Evolutionary conservation across 1,284 basidiomycete genomes (phyloP), one percentile per base, ranked within the genome.

Genomic region (Ceratobasidium sp.): DNA sequence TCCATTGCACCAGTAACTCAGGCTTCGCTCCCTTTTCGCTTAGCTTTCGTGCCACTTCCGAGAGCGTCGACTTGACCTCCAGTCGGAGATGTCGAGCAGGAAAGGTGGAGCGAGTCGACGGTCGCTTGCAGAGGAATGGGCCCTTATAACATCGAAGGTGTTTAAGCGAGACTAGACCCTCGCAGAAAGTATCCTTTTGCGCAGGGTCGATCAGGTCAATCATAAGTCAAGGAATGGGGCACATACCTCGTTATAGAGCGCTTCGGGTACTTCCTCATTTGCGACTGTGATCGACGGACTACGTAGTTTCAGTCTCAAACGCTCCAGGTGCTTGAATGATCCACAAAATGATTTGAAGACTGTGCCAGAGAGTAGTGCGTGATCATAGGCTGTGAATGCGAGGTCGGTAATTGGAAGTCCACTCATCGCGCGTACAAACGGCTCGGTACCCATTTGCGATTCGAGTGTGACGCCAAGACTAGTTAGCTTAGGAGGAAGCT

Each of bases 341-440:
- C n/a, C 10, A 53, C 49, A 65, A 27, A 65, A 65, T 5, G 12
- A 47, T 34, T 35, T 34, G 31, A 65, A 65, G 1, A 43, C 47
- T 17, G 49, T 40, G 5, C 60, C 60, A 12, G 49, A 52, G 4
- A 65, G 47, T 12, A 65, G 22, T 10, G 27, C 50, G n/a, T 50
- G 10, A 50, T 53, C 60, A 12, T 53, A 53, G 1, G 49, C 17
- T 8, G 34, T 31, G 27, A 65, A n/a, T 25, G 60, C 60, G 7
- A 65, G 60, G 35, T 65, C 60, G 0, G 60, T 65, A 5, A 65
- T 20, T 0, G 60, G 60, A 7, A 53, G 20, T n/a, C 49, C 38
- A 8, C 49, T 32, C 5, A 29, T 27, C 12, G 60, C 60, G 29
- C 42, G 47, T 15, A 65, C 1, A 38, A 65, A 65, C 17, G 49